A percentile compares a stretch with the other conserved stretches of the same genome.
Evolutionary conservation across 768 basidiomycete genomes (phyloP).

Genomic region (Ephemerocybe angulata): DNA sequence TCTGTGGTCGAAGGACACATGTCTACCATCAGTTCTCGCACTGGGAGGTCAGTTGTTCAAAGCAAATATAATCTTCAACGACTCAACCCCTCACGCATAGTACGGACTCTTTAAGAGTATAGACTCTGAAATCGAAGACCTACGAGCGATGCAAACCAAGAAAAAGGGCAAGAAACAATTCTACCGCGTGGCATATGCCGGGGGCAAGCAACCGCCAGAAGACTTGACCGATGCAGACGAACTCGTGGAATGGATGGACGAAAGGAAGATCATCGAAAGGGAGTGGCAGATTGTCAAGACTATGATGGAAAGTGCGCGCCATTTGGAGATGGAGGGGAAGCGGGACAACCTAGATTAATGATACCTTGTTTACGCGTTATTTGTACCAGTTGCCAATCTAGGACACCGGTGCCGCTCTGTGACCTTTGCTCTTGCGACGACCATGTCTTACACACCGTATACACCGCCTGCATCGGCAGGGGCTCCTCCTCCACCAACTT

Average conservation of each 20-base stretch:
- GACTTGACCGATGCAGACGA: slow-evolving; percentile 71
- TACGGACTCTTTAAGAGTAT: slow-evolving; percentile 62
- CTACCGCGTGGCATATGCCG: slow-evolving; percentile 54
- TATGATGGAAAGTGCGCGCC: slow-evolving; percentile 72
- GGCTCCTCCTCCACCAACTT: slow-evolving; percentile 42
- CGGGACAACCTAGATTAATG: no score
- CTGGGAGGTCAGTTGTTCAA: slow-evolving; percentile 61
- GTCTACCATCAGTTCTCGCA: slow-evolving; percentile 73
- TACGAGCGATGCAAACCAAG: slow-evolving; percentile 29
- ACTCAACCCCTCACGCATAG: slow-evolving; percentile 33
- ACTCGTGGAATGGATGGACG: slow-evolving; percentile 80
- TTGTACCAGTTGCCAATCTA: slow-evolving; percentile 6
- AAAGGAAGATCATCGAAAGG: slow-evolving; percentile 58
- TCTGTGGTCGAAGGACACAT: slow-evolving; percentile 66
- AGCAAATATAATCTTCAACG: slow-evolving; percentile 9
- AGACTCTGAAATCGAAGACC: slow-evolving; percentile 52
- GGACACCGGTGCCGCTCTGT: not conserved
- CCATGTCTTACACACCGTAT: slow-evolving; percentile 26
- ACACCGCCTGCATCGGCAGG: slow-evolving; percentile 24
- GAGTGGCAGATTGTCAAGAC: slow-evolving; percentile 69
- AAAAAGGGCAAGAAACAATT: slow-evolving; percentile 38
- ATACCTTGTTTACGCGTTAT: slow-evolving; percentile 11
- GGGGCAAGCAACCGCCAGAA: slow-evolving; percentile 55
- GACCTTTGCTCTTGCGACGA: slow-evolving; percentile 1
- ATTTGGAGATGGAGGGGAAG: slow-evolving; percentile 51